phyloP scores from a whole-genome alignment of 2,329 filamentous ascomycete species.

The Phyllosticta citriasiana region DNA sequence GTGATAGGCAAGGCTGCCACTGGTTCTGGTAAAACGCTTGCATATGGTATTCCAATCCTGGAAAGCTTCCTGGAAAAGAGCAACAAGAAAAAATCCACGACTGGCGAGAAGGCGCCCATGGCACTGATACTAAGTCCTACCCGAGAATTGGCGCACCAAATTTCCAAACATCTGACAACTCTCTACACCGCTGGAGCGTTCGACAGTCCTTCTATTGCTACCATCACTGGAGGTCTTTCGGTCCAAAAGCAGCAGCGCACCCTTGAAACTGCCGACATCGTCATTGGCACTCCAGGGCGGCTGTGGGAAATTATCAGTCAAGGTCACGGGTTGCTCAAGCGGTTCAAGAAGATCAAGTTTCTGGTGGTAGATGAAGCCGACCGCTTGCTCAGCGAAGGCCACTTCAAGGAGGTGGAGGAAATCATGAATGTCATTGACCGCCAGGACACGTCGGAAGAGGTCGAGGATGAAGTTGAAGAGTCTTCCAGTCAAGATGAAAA shows the following conservation, averaged over 20 bases:
- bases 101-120: constrained; percentile 36
- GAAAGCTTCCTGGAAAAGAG: constrained; percentile 58
- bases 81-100: constrained; percentile 17
- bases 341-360: constrained; percentile 66
- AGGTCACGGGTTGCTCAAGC: constrained; percentile 56
- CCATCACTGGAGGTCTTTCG: constrained; percentile 83
- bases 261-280: constrained; percentile 73
- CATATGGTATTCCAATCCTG: constrained; percentile 87
- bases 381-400: constrained; percentile 78
- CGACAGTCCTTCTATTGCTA: constrained; percentile 54
- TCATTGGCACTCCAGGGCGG: constrained; percentile 87
- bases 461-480: constrained; percentile 24
- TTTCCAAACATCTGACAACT: constrained; percentile 69
- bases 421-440: constrained; percentile 75
- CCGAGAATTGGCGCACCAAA: constrained; percentile 84
- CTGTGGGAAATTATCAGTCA: constrained; percentile 88
- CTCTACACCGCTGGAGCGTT: constrained; percentile 60
- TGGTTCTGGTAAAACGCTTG: constrained; percentile 91
- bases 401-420: constrained; percentile 89
- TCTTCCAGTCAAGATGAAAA: background rate
- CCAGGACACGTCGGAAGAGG: constrained; percentile 40
- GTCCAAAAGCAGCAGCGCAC: constrained; percentile 91
- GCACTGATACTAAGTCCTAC: constrained; percentile 85
- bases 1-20: constrained; percentile 94
- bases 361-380: constrained; percentile 93